Evolutionary conservation across 2,329 filamentous ascomycete species (phyloP).

Genomic region (Daldinia sp.): DNA sequence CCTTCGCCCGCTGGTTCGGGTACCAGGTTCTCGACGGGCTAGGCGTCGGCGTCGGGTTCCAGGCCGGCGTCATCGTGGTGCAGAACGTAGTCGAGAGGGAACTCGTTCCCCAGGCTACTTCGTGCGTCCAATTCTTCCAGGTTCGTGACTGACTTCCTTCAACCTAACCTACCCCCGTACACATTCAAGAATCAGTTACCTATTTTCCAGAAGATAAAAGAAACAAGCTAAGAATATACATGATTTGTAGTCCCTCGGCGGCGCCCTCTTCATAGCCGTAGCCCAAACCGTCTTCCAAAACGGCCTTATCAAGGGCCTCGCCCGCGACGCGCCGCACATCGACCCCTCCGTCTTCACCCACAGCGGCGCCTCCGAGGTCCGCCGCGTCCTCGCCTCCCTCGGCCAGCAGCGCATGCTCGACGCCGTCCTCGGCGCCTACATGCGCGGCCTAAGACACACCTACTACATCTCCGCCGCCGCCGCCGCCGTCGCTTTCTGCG

Average conservation of each 20-base stretch:
- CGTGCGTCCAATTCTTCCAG: slow-evolving; percentile 71
- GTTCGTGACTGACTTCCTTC: neutral
- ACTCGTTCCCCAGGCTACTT: slow-evolving; percentile 64
- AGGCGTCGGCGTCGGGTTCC: slow-evolving; percentile 64
- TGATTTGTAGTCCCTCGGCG: slow-evolving; percentile 63
- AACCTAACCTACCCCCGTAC: neutral
- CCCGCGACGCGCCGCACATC: slow-evolving; percentile 58
- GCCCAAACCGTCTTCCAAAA: slow-evolving; percentile 77
- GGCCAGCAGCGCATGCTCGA: slow-evolving; percentile 57
- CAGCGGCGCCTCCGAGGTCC: slow-evolving; percentile 65
- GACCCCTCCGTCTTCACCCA: slow-evolving; percentile 63
- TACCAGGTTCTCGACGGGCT: slow-evolving; percentile 69
- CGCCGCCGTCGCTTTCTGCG: slow-evolving; percentile 60
- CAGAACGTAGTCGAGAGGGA: slow-evolving; percentile 64
- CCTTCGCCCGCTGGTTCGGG: slow-evolving; percentile 66
- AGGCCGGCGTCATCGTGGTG: slow-evolving; percentile 62
- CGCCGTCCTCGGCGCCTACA: slow-evolving; percentile 62
- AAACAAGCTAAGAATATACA: neutral
- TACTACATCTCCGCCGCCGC: slow-evolving; percentile 66
- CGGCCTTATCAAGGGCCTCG: slow-evolving; percentile 66
- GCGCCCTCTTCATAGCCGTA: slow-evolving; percentile 73
- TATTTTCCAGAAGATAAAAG: neutral
- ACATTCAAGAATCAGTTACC: neutral
- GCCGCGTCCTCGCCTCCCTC: slow-evolving; percentile 57
- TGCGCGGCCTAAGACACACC: slow-evolving; percentile 62